phyloP scores from a whole-genome alignment of 1,139 yeast species.

The Meyerozyma smithsonii region DNA sequence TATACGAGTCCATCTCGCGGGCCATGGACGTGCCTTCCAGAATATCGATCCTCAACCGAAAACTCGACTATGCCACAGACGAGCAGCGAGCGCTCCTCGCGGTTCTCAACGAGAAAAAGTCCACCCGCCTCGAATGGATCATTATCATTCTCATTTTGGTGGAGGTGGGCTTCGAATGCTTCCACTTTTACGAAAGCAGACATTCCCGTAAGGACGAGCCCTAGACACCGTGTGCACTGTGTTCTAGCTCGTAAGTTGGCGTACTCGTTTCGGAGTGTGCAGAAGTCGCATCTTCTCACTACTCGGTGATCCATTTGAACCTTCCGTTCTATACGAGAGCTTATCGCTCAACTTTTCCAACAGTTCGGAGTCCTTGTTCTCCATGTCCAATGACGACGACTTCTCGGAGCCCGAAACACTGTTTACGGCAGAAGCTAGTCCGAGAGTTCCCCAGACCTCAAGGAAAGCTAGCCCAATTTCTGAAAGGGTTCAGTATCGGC shows the following conservation, averaged over 20 bases:
- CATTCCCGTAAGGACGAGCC: constrained; percentile 4
- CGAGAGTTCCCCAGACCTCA: neutral
- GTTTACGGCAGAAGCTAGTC: neutral
- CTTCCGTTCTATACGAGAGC: too few relatives aligned
- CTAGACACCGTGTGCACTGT: too few relatives aligned
- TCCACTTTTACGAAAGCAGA: constrained; percentile 40
- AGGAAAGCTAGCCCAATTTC: neutral
- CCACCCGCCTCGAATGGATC: constrained; percentile 81
- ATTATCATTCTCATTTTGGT: constrained; percentile 76
- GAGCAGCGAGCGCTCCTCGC: constrained; percentile 76
- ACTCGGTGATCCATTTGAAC: too few relatives aligned
- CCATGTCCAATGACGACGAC: neutral
- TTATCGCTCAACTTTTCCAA: too few relatives aligned
- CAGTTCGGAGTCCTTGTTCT: neutral
- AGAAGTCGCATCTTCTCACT: too few relatives aligned
- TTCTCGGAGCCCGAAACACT: neutral
- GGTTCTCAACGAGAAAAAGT: constrained; percentile 70
- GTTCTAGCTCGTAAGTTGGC: too few relatives aligned
- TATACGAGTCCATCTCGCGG: constrained; percentile 66
- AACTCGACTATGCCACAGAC: constrained; percentile 85
- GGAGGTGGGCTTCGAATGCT: constrained; percentile 76
- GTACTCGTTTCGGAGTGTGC: too few relatives aligned
- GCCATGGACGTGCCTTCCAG: constrained; percentile 73
- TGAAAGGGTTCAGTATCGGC: neutral
- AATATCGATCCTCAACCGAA: constrained; percentile 73